Conservation (phyloP, 441 rosid genomes). For the Breynia disticha region DNA sequence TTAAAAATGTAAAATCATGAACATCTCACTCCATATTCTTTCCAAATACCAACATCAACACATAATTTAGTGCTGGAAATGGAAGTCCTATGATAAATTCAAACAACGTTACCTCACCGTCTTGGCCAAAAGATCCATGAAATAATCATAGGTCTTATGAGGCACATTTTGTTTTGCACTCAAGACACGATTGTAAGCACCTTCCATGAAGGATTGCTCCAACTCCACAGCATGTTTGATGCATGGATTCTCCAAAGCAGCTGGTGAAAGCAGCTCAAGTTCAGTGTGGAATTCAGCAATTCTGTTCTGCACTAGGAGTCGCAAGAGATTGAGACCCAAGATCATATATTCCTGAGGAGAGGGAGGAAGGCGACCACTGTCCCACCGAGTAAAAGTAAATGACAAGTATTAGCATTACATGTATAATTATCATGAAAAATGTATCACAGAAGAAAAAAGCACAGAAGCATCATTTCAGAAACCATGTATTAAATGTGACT, state of each 20-base stretch:
- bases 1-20: too few relatives aligned
- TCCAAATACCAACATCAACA: too few relatives aligned
- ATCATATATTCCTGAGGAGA: slow-evolving; percentile 80
- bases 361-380: slow-evolving; percentile 56
- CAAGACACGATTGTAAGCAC: slow-evolving; percentile 88
- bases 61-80: not conserved
- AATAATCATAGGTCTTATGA: slow-evolving; percentile 72
- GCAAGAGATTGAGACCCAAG: slow-evolving; percentile 87
- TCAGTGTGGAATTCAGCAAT: slow-evolving; percentile 97
- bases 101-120: slow-evolving; percentile 64
- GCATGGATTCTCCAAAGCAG: slow-evolving; percentile 79
- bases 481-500: not conserved
- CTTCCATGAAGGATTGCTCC: slow-evolving; percentile 99
- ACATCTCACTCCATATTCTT: too few relatives aligned
- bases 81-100: not conserved
- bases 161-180: slow-evolving; percentile 93
- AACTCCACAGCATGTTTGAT: slow-evolving; percentile 93
- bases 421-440: not conserved
- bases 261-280: slow-evolving; percentile 67
- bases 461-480: not conserved
- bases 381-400: slow-evolving; percentile 16
- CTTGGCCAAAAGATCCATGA: slow-evolving; percentile 96
- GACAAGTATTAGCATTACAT: slow-evolving; percentile 6
- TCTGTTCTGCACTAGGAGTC: slow-evolving; percentile 90
- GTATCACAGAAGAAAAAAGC: not conserved